phyloP scores from a whole-genome alignment of 768 basidiomycete species.

The Erythrobasidium yunnanense region DNA sequence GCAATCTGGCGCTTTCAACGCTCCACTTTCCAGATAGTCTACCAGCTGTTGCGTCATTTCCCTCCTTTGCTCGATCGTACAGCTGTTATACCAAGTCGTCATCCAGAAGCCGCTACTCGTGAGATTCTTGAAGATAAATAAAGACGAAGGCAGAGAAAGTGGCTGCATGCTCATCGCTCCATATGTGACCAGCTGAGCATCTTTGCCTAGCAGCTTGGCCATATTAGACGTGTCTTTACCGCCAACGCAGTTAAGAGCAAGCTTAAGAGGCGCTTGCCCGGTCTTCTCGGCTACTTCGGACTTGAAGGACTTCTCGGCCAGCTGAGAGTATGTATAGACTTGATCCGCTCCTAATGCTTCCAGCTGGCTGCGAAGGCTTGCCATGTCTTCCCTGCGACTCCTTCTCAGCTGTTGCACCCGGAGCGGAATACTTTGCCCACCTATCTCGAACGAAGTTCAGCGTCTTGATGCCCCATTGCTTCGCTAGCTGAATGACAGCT shows the following conservation, averaged over 20 bases:
- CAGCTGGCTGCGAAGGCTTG: conserved; percentile 49
- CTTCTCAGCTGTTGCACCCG: background rate
- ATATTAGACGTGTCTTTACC: conserved; percentile 61
- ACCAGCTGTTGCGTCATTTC: conserved; percentile 5
- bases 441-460: conserved; percentile 68
- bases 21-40: background rate
- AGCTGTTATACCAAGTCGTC: conserved; percentile 17
- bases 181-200: conserved; percentile 49
- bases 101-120: conserved; percentile 41
- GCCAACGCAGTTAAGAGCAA: conserved; percentile 54
- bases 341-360: conserved; percentile 59
- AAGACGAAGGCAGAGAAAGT: conserved; percentile 60
- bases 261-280: conserved; percentile 50
- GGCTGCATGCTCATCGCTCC: conserved; percentile 84
- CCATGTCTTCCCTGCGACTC: conserved; percentile 50
- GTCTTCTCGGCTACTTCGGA: conserved; percentile 54
- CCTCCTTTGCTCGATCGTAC: background rate
- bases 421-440: background rate
- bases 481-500: conserved; percentile 76
- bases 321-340: conserved; percentile 66
- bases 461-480: conserved; percentile 57
- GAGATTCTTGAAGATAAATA: conserved; percentile 76
- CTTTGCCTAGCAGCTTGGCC: conserved; percentile 53
- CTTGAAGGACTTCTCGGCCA: conserved; percentile 50
- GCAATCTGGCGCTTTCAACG: background rate